These are phyloP conservation scores for Petunia secreta DNA, from an alignment of 257 asterid genomes.

Conservation along the genomic window DNA sequence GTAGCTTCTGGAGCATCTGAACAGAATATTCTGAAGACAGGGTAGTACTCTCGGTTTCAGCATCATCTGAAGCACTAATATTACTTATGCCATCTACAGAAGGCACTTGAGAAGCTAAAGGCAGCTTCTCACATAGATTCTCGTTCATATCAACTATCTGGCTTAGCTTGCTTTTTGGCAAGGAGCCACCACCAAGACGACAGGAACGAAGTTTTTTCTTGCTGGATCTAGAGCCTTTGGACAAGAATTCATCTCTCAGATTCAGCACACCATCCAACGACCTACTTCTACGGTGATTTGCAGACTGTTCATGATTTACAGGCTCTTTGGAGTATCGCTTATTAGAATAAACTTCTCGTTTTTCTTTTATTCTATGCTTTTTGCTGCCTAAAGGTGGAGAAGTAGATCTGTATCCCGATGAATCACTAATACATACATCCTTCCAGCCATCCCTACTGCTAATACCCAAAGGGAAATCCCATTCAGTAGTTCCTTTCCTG, in stretches of 20 bases:
- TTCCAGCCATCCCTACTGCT: conserved; percentile 89
- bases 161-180: conserved; percentile 44
- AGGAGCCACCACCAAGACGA: conserved; percentile 45
- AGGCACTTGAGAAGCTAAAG: conserved; percentile 32
- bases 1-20: conserved; percentile 38
- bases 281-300: conserved; percentile 42
- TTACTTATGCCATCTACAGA: conserved; percentile 30
- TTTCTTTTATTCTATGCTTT: conserved; percentile 44
- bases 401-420: conserved; percentile 62
- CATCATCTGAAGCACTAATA: conserved; percentile 40
- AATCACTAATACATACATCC: conserved; percentile 50
- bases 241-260: conserved; percentile 40
- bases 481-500: conserved; percentile 36
- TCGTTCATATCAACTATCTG: conserved; percentile 43
- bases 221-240: conserved; percentile 45
- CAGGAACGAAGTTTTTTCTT: conserved; percentile 45
- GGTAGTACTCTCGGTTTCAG: conserved; percentile 42
- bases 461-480: conserved; percentile 58
- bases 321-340: conserved; percentile 37
- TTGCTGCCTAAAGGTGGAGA: conserved; percentile 52
- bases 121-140: conserved; percentile 42
- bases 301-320: conserved; percentile 28
- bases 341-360: conserved; percentile 40
- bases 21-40: conserved; percentile 39
- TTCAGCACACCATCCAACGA: conserved; percentile 46